Evolutionary conservation across 768 basidiomycete species (phyloP).

Genomic region (Rubroboletus pulcherrimus): DNA sequence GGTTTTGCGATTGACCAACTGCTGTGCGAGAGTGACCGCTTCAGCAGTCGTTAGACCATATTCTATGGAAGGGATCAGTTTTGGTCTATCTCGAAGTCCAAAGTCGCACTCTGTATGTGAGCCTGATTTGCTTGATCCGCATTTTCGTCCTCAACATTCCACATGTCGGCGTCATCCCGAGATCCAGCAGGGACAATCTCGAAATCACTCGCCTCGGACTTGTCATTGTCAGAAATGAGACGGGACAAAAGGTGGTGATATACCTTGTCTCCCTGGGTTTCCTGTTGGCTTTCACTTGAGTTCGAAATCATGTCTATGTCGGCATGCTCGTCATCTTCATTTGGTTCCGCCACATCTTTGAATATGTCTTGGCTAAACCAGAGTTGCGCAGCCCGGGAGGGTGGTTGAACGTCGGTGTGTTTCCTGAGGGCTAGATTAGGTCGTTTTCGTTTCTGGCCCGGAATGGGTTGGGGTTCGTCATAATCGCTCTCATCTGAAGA

Average conservation of each 20-base stretch:
- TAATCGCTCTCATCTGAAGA: slow-evolving; percentile 54
- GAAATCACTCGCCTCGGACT: slow-evolving; percentile 47
- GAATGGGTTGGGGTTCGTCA: slow-evolving; percentile 24
- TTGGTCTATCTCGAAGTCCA: neutral
- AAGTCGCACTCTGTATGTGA: slow-evolving; percentile 59
- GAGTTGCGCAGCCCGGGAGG: slow-evolving; percentile 64
- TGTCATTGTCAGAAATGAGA: slow-evolving; percentile 11
- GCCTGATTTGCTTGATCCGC: slow-evolving; percentile 64
- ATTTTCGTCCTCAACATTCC: slow-evolving; percentile 79
- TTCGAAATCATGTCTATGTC: slow-evolving; percentile 28
- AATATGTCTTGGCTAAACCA: slow-evolving; percentile 98
- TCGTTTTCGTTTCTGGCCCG: slow-evolving; percentile 43
- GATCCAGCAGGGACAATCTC: slow-evolving; percentile 67
- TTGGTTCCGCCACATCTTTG: slow-evolving; percentile 43
- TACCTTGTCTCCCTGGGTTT: slow-evolving; percentile 30
- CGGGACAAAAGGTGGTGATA: neutral
- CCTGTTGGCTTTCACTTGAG: slow-evolving; percentile 30
- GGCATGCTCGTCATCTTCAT: slow-evolving; percentile 26
- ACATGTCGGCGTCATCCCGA: slow-evolving; percentile 59
- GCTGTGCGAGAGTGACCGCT: slow-evolving; percentile 87
- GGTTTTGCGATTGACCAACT: slow-evolving; percentile 84
- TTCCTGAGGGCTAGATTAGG: slow-evolving; percentile 37
- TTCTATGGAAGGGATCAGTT: slow-evolving; percentile 41
- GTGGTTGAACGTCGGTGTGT: slow-evolving; percentile 29
- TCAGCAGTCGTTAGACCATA: slow-evolving; percentile 83